Evolutionary conservation across 768 basidiomycete genomes (phyloP).

Genomic region (Lentinula guzmanii): DNA sequence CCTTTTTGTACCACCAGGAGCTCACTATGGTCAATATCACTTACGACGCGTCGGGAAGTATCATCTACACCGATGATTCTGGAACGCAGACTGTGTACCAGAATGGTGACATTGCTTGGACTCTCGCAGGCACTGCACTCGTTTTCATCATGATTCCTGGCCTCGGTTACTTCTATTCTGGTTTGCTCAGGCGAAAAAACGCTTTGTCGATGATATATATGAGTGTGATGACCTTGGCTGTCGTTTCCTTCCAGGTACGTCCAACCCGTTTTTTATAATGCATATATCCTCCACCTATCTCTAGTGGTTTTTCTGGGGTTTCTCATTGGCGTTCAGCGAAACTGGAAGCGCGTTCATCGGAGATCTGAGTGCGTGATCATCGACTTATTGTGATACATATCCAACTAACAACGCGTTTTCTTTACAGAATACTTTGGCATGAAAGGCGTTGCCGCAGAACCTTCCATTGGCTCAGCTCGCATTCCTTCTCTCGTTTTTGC

Average conservation of each 20-base stretch:
- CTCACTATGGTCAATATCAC: conserved; percentile 12
- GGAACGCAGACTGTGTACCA: conserved; percentile 34
- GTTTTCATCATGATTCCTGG: conserved; percentile 86
- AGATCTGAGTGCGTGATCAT: conserved; percentile 58
- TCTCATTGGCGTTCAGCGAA: conserved; percentile 85
- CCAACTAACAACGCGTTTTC: background rate
- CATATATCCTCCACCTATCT: background rate
- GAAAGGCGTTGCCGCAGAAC: conserved; percentile 67
- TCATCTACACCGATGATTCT: conserved; percentile 23
- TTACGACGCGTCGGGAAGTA: conserved; percentile 22
- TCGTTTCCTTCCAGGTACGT: conserved; percentile 77
- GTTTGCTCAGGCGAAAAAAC: conserved; percentile 87
- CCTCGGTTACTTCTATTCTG: conserved; percentile 87
- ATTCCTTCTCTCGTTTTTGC: conserved; percentile 76
- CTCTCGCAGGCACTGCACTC: conserved; percentile 68
- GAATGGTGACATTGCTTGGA: conserved; percentile 48
- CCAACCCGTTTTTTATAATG: background rate
- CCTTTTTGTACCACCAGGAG: no score
- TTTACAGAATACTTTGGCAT: conserved; percentile 74
- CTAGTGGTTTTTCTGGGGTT: conserved; percentile 98
- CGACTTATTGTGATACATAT: background rate
- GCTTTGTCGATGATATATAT: conserved; percentile 87
- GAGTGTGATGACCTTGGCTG: conserved; percentile 67
- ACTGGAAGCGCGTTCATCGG: conserved; percentile 75
- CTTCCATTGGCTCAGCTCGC: conserved; percentile 64